These are phyloP conservation scores for Rhizopus arrhizus DNA, from an alignment of 371 early-diverging fungal species.

Conservation along the genomic window DNA sequence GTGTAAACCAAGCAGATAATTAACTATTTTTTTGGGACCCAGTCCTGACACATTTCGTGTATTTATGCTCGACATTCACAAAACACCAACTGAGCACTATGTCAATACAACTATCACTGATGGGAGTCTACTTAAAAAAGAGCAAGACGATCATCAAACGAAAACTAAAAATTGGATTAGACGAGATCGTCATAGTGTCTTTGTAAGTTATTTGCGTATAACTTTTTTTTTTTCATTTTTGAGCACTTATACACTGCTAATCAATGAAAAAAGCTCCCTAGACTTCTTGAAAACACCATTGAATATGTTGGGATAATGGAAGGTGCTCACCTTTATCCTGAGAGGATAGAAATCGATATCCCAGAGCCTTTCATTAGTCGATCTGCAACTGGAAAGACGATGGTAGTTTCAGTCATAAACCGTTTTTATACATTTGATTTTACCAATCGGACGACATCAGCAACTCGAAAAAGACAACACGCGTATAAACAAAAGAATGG, in stretches of 20 bases:
- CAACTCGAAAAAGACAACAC: conserved; percentile 5
- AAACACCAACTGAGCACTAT: conserved; percentile 27
- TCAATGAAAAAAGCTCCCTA: neutral
- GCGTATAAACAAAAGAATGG: conserved; percentile 29
- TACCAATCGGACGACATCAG: conserved; percentile 19
- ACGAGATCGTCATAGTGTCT: conserved; percentile 9
- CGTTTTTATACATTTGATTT: conserved; percentile 40
- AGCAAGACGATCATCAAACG: neutral
- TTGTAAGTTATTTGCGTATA: neutral
- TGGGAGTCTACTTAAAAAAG: conserved; percentile 1
- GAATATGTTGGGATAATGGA: conserved; percentile 49
- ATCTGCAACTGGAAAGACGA: conserved; percentile 32
- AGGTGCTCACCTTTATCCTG: conserved; percentile 44
- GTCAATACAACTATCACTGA: conserved; percentile 37
- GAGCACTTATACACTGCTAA: neutral
- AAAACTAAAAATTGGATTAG: conserved; percentile 12
- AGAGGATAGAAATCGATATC: conserved; percentile 28
- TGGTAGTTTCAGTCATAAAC: conserved; percentile 35
- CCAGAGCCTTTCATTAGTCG: conserved; percentile 24
- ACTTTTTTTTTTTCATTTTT: neutral
- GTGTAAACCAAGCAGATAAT: neutral
- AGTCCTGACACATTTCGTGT: conserved; percentile 37
- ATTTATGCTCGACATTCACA: conserved; percentile 37
- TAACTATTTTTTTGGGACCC: neutral
- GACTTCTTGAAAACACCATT: conserved; percentile 9